Base-by-base conservation (phyloP, 805 yeast genomes). In the Sugiyamaella floridensis region DNA sequence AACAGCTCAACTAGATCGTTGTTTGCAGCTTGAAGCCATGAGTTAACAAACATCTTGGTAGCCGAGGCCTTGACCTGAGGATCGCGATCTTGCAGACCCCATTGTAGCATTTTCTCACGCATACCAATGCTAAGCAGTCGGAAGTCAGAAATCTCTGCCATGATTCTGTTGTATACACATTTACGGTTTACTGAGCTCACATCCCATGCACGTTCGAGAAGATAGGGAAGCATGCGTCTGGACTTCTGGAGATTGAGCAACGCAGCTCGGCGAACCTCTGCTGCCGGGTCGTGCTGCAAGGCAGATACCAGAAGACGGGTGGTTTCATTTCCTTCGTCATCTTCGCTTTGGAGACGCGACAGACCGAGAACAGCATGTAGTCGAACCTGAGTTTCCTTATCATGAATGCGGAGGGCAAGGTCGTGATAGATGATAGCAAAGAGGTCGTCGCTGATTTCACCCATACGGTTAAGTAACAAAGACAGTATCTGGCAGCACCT, bases 1-100 rank as follows among this genome's bases (percentile, higher is more conserved):
- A 92, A 68, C 40, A 92, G 74, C 49, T 81, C 88, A 48, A 83
- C 69, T 14, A 92, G 71, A 66, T 89, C 90, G 57, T 84, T 83
- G 57, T 84, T 76, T 16, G 83, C 77, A 4, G 77, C 72, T 22
- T 78, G 78, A 48, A 86, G 75, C 98, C 98, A 93, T 44, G 76
- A 76, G 26, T 72, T 70, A 2, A 86, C 76, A 45, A 93, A 74
- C 81, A 89, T 77, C 56, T 79, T 78, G 1, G 76, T 68, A 4
- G 96, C 89, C 0, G 96, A 92, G 26, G 71, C 72, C 58, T 80
- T 72, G 1, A 93, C 97, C 5, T 74, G 59, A 4, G 76, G 80
- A 58, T 90, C 97, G 58, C 97, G 79, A 67, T 92, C 99, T 56
- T 80, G 81, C 48, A 92, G 74, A 2, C 99, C 98, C 89, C 96